phyloP scores from a whole-genome alignment of 2,329 filamentous ascomycete species.

The Magnaporthiopsis incrustans region DNA sequence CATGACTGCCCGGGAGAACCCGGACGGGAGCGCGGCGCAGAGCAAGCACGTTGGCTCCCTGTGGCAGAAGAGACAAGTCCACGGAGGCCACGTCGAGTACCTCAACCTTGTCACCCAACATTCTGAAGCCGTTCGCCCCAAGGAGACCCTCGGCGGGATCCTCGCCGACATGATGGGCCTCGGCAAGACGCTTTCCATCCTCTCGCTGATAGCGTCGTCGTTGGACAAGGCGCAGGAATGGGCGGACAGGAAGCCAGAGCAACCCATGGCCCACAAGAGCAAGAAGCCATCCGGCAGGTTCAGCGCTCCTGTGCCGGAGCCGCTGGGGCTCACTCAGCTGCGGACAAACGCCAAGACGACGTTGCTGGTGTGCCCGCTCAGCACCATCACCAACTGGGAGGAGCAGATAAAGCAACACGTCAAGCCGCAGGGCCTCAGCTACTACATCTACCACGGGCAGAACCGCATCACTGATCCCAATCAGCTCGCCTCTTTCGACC shows the following conservation, averaged over 20 bases:
- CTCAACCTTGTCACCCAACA: constrained; percentile 81
- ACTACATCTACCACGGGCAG: constrained; percentile 80
- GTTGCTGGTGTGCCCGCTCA: constrained; percentile 80
- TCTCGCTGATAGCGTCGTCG: constrained; percentile 67
- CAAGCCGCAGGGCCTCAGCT: constrained; percentile 53
- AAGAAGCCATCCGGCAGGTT: constrained; percentile 27
- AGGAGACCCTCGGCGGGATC: constrained; percentile 64
- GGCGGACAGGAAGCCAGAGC: constrained; percentile 42
- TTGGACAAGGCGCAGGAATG: constrained; percentile 56
- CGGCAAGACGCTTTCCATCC: constrained; percentile 79
- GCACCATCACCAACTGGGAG: constrained; percentile 90
- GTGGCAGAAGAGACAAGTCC: constrained; percentile 56
- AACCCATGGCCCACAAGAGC: constrained; percentile 33
- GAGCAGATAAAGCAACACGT: constrained; percentile 84
- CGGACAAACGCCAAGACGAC: constrained; percentile 68
- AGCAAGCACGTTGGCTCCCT: constrained; percentile 58
- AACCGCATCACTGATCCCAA: constrained; percentile 62
- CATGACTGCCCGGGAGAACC: constrained; percentile 70
- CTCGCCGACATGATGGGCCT: constrained; percentile 83
- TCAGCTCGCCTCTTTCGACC: constrained; percentile 64
- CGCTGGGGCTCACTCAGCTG: constrained; percentile 43
- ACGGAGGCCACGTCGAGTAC: constrained; percentile 53
- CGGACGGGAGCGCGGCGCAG: constrained; percentile 46
- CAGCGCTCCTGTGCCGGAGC: constrained; percentile 30
- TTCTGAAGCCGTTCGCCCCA: constrained; percentile 49